A percentile compares a stretch with the other conserved stretches of the same genome.
phyloP scores from a whole-genome alignment of 495 filamentous ascomycete species.

The Hypoxylon crocopeplum region DNA sequence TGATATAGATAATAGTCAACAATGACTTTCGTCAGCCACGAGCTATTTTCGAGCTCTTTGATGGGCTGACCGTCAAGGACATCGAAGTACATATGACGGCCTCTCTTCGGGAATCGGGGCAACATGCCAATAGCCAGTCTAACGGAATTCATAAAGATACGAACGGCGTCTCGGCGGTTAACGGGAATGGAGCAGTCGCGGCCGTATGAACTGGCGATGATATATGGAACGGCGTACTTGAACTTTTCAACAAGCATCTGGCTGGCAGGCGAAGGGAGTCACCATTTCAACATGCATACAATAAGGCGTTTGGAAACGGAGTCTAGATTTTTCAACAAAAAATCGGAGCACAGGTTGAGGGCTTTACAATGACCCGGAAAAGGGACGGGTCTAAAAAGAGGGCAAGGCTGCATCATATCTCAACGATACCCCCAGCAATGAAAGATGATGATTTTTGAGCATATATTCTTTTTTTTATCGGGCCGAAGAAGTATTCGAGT shows the following conservation, averaged over 20 bases:
- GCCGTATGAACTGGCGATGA: slow-evolving; percentile 10
- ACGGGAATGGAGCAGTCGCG: slow-evolving; percentile 16
- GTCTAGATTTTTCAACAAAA: slow-evolving; percentile 45
- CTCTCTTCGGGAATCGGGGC: not conserved
- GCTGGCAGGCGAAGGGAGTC: slow-evolving; percentile 36
- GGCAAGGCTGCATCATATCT: slow-evolving; percentile 38
- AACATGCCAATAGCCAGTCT: not conserved
- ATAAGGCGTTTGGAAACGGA: slow-evolving; percentile 42
- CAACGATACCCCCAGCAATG: slow-evolving; percentile 41
- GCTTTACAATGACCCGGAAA: slow-evolving; percentile 33
- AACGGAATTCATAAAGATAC: slow-evolving; percentile 34
- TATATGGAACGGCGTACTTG: slow-evolving; percentile 39
- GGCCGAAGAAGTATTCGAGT: not conserved
- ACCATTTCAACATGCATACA: slow-evolving; percentile 45
- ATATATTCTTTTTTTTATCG: slow-evolving; percentile 7
- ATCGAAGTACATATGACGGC: slow-evolving; percentile 56
- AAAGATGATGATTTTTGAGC: slow-evolving; percentile 27
- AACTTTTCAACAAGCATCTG: slow-evolving; percentile 48
- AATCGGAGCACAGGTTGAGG: slow-evolving; percentile 39
- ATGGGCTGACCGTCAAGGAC: slow-evolving; percentile 73
- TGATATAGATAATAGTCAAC: slow-evolving; percentile 68
- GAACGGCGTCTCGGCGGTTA: slow-evolving; percentile 14
- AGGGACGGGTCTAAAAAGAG: slow-evolving; percentile 34
- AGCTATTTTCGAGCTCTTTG: slow-evolving; percentile 83
- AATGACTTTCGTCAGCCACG: slow-evolving; percentile 89